Percentiles rank a stretch among this genome's conserved stretches.
Evolutionary conservation across 2,329 filamentous ascomycete genomes (phyloP).

Genomic region (Colletotrichum chlorophyti): DNA sequence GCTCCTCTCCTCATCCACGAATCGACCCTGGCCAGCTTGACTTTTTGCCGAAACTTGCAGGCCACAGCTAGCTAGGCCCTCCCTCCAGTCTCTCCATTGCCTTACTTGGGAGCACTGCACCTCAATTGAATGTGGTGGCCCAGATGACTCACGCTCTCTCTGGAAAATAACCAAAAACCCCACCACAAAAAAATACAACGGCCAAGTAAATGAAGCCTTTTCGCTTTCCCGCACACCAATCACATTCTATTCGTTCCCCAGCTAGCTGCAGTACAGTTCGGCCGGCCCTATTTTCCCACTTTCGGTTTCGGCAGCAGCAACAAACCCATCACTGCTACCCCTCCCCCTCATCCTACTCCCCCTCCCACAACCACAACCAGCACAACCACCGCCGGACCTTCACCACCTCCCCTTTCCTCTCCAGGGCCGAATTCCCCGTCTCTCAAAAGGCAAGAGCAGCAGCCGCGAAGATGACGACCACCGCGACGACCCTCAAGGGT

Average conservation of each 20-base stretch:
- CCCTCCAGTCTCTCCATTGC: not conserved
- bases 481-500: slow-evolving; percentile 81
- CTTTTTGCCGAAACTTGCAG: too few relatives aligned
- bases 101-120: not conserved
- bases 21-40: too few relatives aligned
- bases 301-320: too few relatives aligned
- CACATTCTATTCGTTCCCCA: slow-evolving; percentile 30
- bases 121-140: not conserved
- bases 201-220: slow-evolving; percentile 29
- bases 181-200: too few relatives aligned
- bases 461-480: slow-evolving; percentile 51
- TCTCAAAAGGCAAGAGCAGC: slow-evolving; percentile 21
- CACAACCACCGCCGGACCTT: slow-evolving; percentile 15
- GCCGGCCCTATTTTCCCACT: slow-evolving; percentile 28
- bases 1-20: not conserved
- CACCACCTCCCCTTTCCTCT: slow-evolving; percentile 19
- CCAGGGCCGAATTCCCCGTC: slow-evolving; percentile 20
- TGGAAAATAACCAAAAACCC: slow-evolving; percentile 12
- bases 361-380: slow-evolving; percentile 9
- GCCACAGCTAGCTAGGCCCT: too few relatives aligned
- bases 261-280: slow-evolving; percentile 30
- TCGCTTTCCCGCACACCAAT: slow-evolving; percentile 24
- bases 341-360: slow-evolving; percentile 21
- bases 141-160: slow-evolving; percentile 29
- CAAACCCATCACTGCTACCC: slow-evolving; percentile 25